Evolutionary conservation across 352 stramenopile species (phyloP), one percentile per base, ranked within the genome.

Genomic region (Blastocystis sp.): DNA sequence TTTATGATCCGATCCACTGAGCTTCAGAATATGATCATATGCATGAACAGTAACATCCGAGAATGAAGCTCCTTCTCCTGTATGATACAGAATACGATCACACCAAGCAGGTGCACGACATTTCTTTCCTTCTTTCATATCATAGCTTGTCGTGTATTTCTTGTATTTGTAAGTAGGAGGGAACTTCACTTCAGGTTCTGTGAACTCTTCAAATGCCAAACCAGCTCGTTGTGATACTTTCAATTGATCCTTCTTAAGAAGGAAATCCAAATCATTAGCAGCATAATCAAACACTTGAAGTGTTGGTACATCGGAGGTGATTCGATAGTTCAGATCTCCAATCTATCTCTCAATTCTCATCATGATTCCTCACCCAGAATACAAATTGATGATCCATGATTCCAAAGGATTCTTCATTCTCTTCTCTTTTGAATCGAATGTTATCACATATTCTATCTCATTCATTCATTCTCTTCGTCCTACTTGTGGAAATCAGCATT

Each of bases 331-430:
- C 3, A 75, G n/a, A 24, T 75, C 65, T 37, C 65, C 65, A 16
- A 75, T 75, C 65, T 46, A 16, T 7, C n/a, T 71, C 12, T 77
- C 39, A 77, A 65, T 65, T 71, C 39, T 11, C 12, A 7, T 7
- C 16, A 7, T 65, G 7, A 6, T 27, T 35, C 21, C 39, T 27
- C 58, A 95, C 88, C 95, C 95, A 99, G 88, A 99, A 98, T 0
- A 99, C 94, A 75, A 98, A 92, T 89, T 99, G 96, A 89, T 99
- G 97, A 88, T 98, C 97, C 4, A 95, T 69, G 43, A 98, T 89
- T 1, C 90, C 89, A 11, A 95, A 90, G 54, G 73, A 89, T 14
- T 29, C 19, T n/a, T n/a, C n/a, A n/a, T n/a, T n/a, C 37, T 89
- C n/a, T 39, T 71, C 14, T 42, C 43, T 16, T 54, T 54, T 29